A percentile compares a stretch with the other conserved stretches of the same genome.
Conservation (phyloP, 768 basidiomycete genomes). For the Pleurotus eryngii region DNA sequence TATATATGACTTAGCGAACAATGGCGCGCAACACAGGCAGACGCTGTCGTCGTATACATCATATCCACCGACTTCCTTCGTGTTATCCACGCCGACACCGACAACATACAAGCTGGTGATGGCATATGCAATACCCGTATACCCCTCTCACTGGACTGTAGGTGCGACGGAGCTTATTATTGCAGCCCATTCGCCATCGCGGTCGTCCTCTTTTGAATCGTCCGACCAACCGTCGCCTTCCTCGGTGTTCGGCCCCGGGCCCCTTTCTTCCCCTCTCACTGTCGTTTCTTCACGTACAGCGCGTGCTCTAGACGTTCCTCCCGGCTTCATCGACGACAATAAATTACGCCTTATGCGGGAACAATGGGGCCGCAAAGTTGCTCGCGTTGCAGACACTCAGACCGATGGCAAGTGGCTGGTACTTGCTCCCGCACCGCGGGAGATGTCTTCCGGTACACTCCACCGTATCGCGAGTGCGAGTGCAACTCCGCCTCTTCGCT, state of each 20-base stretch:
- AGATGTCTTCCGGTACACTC: slow-evolving; percentile 18
- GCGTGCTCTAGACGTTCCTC: slow-evolving; percentile 68
- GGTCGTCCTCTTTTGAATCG: slow-evolving; percentile 13
- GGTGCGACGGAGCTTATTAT: slow-evolving; percentile 78
- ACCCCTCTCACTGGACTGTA: slow-evolving; percentile 77
- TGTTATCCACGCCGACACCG: slow-evolving; percentile 62
- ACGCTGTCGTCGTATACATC: slow-evolving; percentile 76
- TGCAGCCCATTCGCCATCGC: slow-evolving; percentile 25
- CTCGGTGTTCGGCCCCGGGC: slow-evolving; percentile 11
- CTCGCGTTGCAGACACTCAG: slow-evolving; percentile 65
- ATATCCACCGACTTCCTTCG: slow-evolving; percentile 75
- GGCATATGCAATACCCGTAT: slow-evolving; percentile 74
- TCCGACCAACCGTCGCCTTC: slow-evolving; percentile 14
- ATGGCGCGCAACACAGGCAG: slow-evolving; percentile 49
- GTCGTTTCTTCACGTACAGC: slow-evolving; percentile 60
- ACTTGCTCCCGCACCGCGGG: slow-evolving; percentile 51
- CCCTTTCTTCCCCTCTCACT: slow-evolving; percentile 24
- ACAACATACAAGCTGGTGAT: slow-evolving; percentile 69
- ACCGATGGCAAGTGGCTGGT: slow-evolving; percentile 88
- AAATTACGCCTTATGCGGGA: slow-evolving; percentile 63
- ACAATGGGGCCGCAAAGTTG: slow-evolving; percentile 77
- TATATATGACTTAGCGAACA: slow-evolving; percentile 66
- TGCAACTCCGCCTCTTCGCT: slow-evolving; percentile 20
- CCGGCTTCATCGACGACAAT: slow-evolving; percentile 67
- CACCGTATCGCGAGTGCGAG: slow-evolving; percentile 17